Base-by-base conservation (phyloP, 1,284 basidiomycete genomes). In the Vanrija humicola region DNA sequence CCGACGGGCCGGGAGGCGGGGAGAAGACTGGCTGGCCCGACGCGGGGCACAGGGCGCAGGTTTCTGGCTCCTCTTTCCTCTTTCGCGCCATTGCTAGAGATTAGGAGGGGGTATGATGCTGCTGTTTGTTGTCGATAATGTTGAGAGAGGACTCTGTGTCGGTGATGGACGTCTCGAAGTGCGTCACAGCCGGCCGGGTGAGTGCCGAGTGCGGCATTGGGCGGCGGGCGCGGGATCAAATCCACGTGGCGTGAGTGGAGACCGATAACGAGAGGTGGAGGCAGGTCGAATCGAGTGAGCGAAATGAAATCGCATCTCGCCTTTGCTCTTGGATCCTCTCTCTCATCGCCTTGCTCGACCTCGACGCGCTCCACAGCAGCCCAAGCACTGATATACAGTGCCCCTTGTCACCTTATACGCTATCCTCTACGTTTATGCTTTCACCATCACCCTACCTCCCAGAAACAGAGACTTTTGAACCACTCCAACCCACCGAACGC, bases 21-120 rank as follows among this genome's bases (percentile, higher is more conserved):
- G 53, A 16, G 34, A 34, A 34, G 34, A 44, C 38, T 1, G 63
- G 64, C 5, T 61, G 55, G 16, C 65, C 65, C 1, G 55, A 39
- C 3, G 46, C 19, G 7, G 59, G 57, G 29, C 65, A 67, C n/a
- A 64, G 42, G 12, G 60, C 29, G 23, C 65, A 67, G 9, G 54
- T 49, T 39, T 67, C 65, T 34, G 57, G 46, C 48, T 68, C 66
- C 2, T 45, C 52, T 12, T 56, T 56, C 10, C 23, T 18, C 21
- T 46, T 21, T 43, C 28, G 14, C n/a, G 39, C 44, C 54, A 52
- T 58, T 18, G 10, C 34, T 34, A 15, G 28, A 28, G 28, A 28
- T 7, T 14, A 14, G 2, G 34, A 14, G 9, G 9, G 34, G 12
- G 34, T 14, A 5, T 12, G 34, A 15, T 34, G 34, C 6, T 23